Evolutionary conservation across 768 basidiomycete species (phyloP).

Genomic region (Clitopilus hobsonii): DNA sequence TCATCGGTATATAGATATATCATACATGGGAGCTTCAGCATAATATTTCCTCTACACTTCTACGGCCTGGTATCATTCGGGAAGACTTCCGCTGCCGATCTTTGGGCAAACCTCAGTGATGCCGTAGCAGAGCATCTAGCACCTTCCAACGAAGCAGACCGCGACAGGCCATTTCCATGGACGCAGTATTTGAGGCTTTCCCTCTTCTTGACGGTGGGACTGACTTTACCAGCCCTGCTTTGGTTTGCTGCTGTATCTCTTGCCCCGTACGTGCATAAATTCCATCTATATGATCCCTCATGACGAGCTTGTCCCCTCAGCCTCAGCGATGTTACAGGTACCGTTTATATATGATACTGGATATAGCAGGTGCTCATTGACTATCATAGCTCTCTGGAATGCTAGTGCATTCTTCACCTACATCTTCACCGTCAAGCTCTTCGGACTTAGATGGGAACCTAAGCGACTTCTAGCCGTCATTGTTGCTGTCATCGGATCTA

Average conservation of each 20-base stretch:
- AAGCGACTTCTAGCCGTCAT: slow-evolving; percentile 66
- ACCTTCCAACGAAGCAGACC: slow-evolving; percentile 18
- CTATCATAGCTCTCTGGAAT: slow-evolving; percentile 69
- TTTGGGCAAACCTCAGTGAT: slow-evolving; percentile 47
- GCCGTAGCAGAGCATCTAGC: slow-evolving; percentile 46
- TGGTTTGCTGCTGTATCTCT: slow-evolving; percentile 74
- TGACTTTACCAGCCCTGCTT: slow-evolving; percentile 60
- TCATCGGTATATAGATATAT: slow-evolving; percentile 53
- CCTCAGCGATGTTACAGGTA: slow-evolving; percentile 75
- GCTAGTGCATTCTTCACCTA: slow-evolving; percentile 92
- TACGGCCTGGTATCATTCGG: slow-evolving; percentile 53
- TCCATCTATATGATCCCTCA: neutral
- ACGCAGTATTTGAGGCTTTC: slow-evolving; percentile 32
- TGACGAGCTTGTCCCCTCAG: slow-evolving; percentile 27
- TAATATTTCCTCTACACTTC: slow-evolving; percentile 83
- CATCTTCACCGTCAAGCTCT: slow-evolving; percentile 72
- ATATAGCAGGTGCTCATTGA: slow-evolving; percentile 4
- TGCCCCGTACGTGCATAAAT: slow-evolving; percentile 55
- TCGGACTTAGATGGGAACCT: slow-evolving; percentile 57
- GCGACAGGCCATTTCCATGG: slow-evolving; percentile 32
- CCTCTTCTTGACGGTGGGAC: slow-evolving; percentile 45
- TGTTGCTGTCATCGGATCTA: slow-evolving; percentile 77
- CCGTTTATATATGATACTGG: slow-evolving; percentile 3
- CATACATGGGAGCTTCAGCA: slow-evolving; percentile 75
- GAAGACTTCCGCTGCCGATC: slow-evolving; percentile 38